Evolutionary conservation across 176 grass and related monocot species (phyloP).

Genomic region (Aegilops speltoides): DNA sequence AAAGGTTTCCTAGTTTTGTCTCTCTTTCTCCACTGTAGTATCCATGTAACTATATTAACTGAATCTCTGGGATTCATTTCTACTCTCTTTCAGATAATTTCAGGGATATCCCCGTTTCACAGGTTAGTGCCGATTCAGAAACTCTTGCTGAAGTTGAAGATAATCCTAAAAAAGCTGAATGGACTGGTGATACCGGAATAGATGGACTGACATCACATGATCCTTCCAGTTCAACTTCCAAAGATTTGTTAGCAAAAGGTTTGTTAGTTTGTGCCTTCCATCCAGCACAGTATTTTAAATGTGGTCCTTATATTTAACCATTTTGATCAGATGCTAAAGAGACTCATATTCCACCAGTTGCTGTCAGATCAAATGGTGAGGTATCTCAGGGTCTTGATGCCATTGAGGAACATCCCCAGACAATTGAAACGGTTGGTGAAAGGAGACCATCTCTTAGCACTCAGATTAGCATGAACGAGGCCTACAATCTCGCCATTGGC

Average conservation of each 20-base stretch:
- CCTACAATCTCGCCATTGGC: constrained; percentile 66
- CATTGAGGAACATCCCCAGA: constrained; percentile 32
- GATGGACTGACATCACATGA: constrained; percentile 24
- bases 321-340: constrained; percentile 30
- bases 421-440: constrained; percentile 35
- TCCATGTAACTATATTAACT: background rate
- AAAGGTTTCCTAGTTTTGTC: constrained; percentile 44
- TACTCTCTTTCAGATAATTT: constrained; percentile 24
- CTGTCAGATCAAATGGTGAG: constrained; percentile 31
- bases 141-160: constrained; percentile 25
- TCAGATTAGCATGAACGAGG: constrained; percentile 74
- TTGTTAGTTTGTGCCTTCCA: constrained; percentile 2
- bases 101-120: constrained; percentile 13
- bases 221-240: constrained; percentile 23
- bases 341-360: constrained; percentile 8
- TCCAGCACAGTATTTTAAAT: constrained; percentile 13
- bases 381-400: constrained; percentile 23
- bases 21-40: background rate
- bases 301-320: constrained; percentile 16
- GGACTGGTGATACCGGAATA: constrained; percentile 8
- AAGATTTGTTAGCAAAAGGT: constrained; percentile 24
- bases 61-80: background rate
- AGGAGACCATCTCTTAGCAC: constrained; percentile 52
- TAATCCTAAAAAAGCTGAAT: constrained; percentile 24
- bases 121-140: constrained; percentile 23